Percentiles rank a stretch among this genome's conserved stretches.
These are phyloP conservation scores for Exophiala viscosa DNA, from an alignment of 2,329 filamentous ascomycete species.

Conservation along the genomic window DNA sequence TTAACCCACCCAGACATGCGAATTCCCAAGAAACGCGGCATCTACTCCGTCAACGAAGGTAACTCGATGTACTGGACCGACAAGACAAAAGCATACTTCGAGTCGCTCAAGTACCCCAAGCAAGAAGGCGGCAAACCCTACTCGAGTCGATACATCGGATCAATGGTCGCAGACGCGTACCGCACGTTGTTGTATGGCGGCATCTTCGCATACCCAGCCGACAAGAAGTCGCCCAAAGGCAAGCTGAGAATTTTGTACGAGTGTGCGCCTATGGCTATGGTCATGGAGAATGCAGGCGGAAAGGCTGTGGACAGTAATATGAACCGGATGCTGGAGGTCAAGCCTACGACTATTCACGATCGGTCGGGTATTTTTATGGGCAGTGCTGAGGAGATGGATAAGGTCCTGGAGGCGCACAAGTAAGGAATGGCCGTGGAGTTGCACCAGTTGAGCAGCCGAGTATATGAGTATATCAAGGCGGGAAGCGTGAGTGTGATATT, in stretches of 20 bases:
- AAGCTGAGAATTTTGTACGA: slow-evolving; percentile 97
- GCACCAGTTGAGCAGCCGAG: neutral
- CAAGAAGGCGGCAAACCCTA: slow-evolving; percentile 74
- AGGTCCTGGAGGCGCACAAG: slow-evolving; percentile 81
- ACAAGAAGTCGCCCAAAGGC: slow-evolving; percentile 97
- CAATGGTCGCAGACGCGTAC: slow-evolving; percentile 98
- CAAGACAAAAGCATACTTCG: slow-evolving; percentile 79
- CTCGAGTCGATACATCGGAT: slow-evolving; percentile 81
- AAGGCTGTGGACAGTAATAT: slow-evolving; percentile 89
- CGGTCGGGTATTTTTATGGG: slow-evolving; percentile 94
- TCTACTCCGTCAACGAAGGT: slow-evolving; percentile 98
- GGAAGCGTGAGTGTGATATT: neutral
- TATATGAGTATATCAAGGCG: neutral
- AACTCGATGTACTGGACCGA: slow-evolving; percentile 97
- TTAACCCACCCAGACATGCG: slow-evolving; percentile 93
- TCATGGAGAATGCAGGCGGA: slow-evolving; percentile 97
- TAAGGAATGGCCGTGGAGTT: slow-evolving; percentile 4
- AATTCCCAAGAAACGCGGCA: slow-evolving; percentile 73
- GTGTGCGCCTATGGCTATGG: slow-evolving; percentile 97
- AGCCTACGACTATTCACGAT: slow-evolving; percentile 92
- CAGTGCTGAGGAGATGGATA: slow-evolving; percentile 90
- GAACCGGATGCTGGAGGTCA: slow-evolving; percentile 82
- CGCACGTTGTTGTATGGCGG: slow-evolving; percentile 92
- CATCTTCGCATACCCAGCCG: slow-evolving; percentile 94
- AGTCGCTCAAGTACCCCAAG: slow-evolving; percentile 77